These are phyloP conservation scores for Raffaelea ambrosiae DNA, from an alignment of 2,329 filamentous ascomycete genomes.

Conservation along the genomic window DNA sequence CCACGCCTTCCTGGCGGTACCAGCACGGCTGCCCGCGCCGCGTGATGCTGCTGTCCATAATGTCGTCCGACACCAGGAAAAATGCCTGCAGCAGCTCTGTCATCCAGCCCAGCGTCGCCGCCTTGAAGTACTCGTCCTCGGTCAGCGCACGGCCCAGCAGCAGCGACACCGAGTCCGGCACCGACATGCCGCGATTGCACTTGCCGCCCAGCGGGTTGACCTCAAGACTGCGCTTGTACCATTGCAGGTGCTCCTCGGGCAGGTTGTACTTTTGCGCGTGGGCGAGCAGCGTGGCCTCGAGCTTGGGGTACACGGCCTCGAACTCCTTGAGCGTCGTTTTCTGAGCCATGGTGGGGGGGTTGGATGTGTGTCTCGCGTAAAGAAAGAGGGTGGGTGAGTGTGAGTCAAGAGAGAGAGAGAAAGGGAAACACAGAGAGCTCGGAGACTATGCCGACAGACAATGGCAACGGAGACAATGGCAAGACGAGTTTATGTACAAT, in stretches of 20 bases:
- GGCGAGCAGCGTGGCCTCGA: conserved; percentile 72
- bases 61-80: conserved; percentile 97
- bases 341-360: conserved; percentile 44
- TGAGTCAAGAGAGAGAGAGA: background rate
- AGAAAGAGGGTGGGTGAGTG: background rate
- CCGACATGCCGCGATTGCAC: conserved; percentile 98
- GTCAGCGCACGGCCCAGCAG: conserved; percentile 64
- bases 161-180: conserved; percentile 80
- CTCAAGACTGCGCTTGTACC: conserved; percentile 80
- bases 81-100: conserved; percentile 97
- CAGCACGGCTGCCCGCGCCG: conserved; percentile 92
- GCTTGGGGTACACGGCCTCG: conserved; percentile 78
- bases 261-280: conserved; percentile 77
- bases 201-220: conserved; percentile 89
- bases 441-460: background rate
- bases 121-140: conserved; percentile 78
- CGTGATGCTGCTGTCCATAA: conserved; percentile 95
- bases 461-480: background rate
- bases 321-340: conserved; percentile 77
- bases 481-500: no score
- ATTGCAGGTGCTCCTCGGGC: conserved; percentile 69
- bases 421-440: background rate
- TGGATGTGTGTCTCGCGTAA: background rate
- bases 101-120: conserved; percentile 89
- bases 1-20: conserved; percentile 84